phyloP scores from a whole-genome alignment of 345 rosid genomes.

The Turritis glabra region DNA sequence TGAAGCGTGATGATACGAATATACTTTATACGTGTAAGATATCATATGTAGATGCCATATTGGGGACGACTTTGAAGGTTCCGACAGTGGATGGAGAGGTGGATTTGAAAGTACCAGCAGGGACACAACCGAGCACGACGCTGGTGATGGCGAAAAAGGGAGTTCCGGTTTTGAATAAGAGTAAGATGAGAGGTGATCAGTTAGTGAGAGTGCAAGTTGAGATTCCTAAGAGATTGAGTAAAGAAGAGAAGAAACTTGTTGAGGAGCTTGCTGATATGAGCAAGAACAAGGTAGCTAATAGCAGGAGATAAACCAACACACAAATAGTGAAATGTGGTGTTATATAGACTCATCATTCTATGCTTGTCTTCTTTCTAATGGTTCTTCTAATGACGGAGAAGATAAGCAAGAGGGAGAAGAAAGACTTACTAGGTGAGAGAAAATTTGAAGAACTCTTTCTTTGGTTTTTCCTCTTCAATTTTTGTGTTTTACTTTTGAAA shows the following conservation, averaged over 20 bases:
- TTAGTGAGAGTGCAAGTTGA: slow-evolving; percentile 96
- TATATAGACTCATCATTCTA: slow-evolving; percentile 16
- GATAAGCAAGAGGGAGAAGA: slow-evolving; percentile 19
- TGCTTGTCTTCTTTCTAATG: slow-evolving; percentile 20
- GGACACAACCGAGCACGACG: slow-evolving; percentile 92
- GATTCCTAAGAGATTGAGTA: slow-evolving; percentile 89
- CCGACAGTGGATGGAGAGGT: slow-evolving; percentile 95
- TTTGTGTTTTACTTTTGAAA: background rate
- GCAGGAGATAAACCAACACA: slow-evolving; percentile 48
- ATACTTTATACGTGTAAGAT: slow-evolving; percentile 86
- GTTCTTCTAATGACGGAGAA: slow-evolving; percentile 1
- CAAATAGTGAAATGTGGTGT: slow-evolving; percentile 11
- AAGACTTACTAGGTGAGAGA: slow-evolving; percentile 20
- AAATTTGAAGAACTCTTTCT: slow-evolving; percentile 1
- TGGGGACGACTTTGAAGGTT: slow-evolving; percentile 85
- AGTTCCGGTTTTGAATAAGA: slow-evolving; percentile 84
- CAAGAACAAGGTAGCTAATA: slow-evolving; percentile 76
- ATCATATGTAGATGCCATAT: slow-evolving; percentile 83
- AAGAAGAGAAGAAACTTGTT: slow-evolving; percentile 79
- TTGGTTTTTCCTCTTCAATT: slow-evolving; percentile 20
- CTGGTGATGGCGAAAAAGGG: slow-evolving; percentile 96
- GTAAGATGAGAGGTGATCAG: slow-evolving; percentile 92
- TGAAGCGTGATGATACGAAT: slow-evolving; percentile 85
- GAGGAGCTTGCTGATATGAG: slow-evolving; percentile 92
- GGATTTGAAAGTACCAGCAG: slow-evolving; percentile 91